These are phyloP conservation scores for Litchi chinensis DNA, from an alignment of 345 rosid genomes.

Conservation along the genomic window DNA sequence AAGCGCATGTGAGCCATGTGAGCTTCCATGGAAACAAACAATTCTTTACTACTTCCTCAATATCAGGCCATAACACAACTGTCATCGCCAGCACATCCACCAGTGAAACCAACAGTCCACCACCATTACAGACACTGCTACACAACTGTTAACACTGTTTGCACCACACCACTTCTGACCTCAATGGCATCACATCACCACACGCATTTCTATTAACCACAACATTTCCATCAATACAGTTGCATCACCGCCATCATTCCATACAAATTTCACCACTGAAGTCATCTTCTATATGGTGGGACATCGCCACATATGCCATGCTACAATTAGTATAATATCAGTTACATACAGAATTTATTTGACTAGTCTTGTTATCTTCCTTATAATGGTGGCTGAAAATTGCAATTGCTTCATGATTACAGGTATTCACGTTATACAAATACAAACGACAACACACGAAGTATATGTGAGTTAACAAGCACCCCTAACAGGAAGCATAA, in stretches of 20 bases:
- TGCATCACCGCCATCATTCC: background rate
- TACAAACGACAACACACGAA: background rate
- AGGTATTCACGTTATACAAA: background rate
- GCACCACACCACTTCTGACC: background rate
- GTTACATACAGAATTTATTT: background rate
- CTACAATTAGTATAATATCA: background rate
- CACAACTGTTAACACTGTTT: background rate
- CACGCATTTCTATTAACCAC: background rate
- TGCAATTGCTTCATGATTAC: background rate
- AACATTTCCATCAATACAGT: background rate
- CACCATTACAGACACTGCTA: background rate
- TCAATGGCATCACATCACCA: background rate
- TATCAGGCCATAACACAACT: background rate
- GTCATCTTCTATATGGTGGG: background rate
- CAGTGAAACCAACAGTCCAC: background rate
- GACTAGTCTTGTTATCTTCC: background rate
- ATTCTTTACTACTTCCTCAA: background rate
- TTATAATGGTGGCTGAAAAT: no score
- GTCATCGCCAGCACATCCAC: background rate
- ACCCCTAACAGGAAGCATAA: background rate
- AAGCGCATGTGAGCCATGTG: background rate
- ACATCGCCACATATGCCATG: background rate
- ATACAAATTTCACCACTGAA: background rate
- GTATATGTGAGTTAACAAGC: background rate
- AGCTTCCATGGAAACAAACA: constrained; percentile 10